Conservation (phyloP, 2,329 filamentous ascomycete genomes). For the Clonostachys byssicola region DNA sequence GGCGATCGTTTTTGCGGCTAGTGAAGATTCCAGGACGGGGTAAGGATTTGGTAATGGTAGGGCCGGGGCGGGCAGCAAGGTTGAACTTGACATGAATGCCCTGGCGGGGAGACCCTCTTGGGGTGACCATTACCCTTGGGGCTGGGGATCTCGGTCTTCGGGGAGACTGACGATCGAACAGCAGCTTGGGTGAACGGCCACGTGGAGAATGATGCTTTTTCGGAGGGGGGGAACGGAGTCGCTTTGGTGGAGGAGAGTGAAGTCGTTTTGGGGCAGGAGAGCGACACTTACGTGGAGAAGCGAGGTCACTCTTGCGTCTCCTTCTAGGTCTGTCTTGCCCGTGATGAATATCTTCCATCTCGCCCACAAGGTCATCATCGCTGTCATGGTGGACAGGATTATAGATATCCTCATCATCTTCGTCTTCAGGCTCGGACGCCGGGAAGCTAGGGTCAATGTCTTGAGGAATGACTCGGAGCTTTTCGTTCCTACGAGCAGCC, state of each 20-base stretch:
- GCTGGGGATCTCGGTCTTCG: constrained; percentile 67
- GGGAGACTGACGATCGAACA: constrained; percentile 68
- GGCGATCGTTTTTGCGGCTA: constrained; percentile 26
- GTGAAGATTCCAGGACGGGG: constrained; percentile 75
- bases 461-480: constrained; percentile 81
- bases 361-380: constrained; percentile 66
- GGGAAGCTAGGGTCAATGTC: constrained; percentile 98
- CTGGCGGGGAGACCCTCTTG: constrained; percentile 30
- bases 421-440: constrained; percentile 85
- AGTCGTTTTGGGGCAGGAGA: constrained; percentile 37
- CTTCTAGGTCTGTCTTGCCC: constrained; percentile 46
- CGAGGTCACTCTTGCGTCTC: constrained; percentile 44
- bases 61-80: constrained; percentile 53
- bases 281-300: constrained; percentile 37
- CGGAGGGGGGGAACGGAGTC: too few species aligned
- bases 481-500: constrained; percentile 75
- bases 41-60: constrained; percentile 80
- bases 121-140: constrained; percentile 36
- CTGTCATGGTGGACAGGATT: constrained; percentile 56
- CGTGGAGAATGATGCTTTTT: constrained; percentile 18
- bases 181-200: constrained; percentile 44
- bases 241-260: constrained; percentile 30
- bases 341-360: constrained; percentile 62
- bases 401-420: constrained; percentile 69
- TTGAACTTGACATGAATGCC: constrained; percentile 29